Percentiles rank a stretch among this genome's conserved stretches.
These are phyloP conservation scores for Allium fistulosum DNA, from an alignment of 106 monocot species.

Conservation along the genomic window DNA sequence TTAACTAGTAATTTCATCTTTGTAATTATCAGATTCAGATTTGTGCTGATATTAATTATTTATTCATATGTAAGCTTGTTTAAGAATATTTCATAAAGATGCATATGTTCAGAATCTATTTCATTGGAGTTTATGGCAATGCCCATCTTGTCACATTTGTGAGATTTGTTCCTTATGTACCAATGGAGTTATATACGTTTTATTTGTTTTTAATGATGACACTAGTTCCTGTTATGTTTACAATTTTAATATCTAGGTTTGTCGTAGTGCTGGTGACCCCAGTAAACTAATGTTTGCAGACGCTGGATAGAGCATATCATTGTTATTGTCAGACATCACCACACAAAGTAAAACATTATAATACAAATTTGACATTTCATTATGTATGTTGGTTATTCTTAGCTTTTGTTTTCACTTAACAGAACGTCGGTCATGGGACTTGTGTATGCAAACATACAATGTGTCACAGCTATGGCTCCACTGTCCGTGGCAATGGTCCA, in stretches of 20 bases:
- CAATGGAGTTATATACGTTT: not conserved
- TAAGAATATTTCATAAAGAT: not conserved
- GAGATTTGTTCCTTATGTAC: slow-evolving; percentile 42
- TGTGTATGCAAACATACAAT: slow-evolving; percentile 86
- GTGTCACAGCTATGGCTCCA: slow-evolving; percentile 90
- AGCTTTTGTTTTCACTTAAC: slow-evolving; percentile 2
- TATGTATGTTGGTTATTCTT: too few relatives aligned
- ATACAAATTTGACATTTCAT: not conserved
- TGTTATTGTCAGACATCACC: slow-evolving; percentile 93
- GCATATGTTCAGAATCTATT: slow-evolving; percentile 52
- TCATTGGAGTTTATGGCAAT: slow-evolving; percentile 85
- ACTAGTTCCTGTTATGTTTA: too few relatives aligned
- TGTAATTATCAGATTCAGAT: too few relatives aligned
- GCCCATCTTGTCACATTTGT: slow-evolving; percentile 83
- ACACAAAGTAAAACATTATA: slow-evolving; percentile 47
- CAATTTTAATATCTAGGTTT: slow-evolving; percentile 39
- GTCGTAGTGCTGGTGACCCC: slow-evolving; percentile 78
- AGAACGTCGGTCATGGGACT: slow-evolving; percentile 88
- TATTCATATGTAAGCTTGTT: too few relatives aligned
- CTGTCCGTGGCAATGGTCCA: slow-evolving; percentile 84
- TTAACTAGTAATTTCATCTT: too few relatives aligned
- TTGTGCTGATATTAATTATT: not conserved
- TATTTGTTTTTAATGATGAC: too few relatives aligned
- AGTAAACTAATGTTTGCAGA: slow-evolving; percentile 93
- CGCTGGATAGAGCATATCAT: slow-evolving; percentile 92